Evolutionary conservation across 164 flowering plant genomes (phyloP).

Genomic region (Annona squamosa): DNA sequence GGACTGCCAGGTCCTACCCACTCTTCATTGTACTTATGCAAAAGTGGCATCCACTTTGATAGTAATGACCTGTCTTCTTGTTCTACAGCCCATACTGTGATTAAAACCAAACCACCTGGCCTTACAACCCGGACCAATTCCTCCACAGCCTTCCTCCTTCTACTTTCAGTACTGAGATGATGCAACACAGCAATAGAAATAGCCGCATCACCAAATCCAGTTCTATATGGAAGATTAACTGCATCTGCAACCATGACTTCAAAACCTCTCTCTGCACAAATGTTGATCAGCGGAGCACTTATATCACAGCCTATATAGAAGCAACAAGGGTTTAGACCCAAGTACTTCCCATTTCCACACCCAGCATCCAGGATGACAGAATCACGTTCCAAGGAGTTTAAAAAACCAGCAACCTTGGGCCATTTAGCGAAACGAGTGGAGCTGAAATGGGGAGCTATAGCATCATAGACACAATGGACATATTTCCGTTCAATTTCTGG

Average conservation of each 20-base stretch:
- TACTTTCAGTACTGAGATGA: conserved; percentile 78
- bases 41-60: conserved; percentile 87
- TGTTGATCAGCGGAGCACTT: conserved; percentile 64
- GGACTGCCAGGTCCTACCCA: conserved; percentile 91
- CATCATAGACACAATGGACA: conserved; percentile 93
- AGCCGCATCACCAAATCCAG: conserved; percentile 82
- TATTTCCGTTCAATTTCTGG: conserved; percentile 94
- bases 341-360: conserved; percentile 94
- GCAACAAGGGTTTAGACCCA: conserved; percentile 68
- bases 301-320: conserved; percentile 87
- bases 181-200: conserved; percentile 95
- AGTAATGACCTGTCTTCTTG: conserved; percentile 74
- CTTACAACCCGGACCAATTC: conserved; percentile 75
- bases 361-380: conserved; percentile 86
- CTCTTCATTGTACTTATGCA: conserved; percentile 58
- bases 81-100: conserved; percentile 96
- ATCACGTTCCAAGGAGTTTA: conserved; percentile 53
- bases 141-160: conserved; percentile 78
- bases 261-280: conserved; percentile 72
- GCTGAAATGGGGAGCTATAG: conserved; percentile 97
- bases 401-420: conserved; percentile 84
- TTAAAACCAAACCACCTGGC: conserved; percentile 79
- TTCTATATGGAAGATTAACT: conserved; percentile 80
- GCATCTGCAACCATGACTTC: conserved; percentile 96
- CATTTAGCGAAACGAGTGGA: conserved; percentile 93